Conservation (phyloP, 495 filamentous ascomycete species). For the Letharia lupina region DNA sequence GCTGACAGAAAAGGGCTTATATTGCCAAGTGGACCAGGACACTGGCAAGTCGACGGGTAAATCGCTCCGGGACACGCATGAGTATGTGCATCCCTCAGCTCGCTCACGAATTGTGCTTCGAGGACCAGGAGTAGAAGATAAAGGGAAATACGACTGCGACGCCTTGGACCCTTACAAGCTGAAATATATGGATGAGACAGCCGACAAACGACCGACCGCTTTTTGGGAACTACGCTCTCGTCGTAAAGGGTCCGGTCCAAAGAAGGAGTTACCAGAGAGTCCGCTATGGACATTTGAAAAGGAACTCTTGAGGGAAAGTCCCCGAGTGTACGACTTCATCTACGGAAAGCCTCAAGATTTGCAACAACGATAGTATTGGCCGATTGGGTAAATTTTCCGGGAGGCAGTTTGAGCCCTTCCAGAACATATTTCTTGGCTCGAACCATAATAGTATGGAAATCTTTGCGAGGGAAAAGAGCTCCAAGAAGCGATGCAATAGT, state of each 20-base stretch:
- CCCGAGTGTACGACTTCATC: constrained; percentile 20
- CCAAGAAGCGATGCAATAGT: background rate
- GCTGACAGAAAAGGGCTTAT: constrained; percentile 5
- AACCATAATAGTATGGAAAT: background rate
- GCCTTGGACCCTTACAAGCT: constrained; percentile 25
- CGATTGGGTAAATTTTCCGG: background rate
- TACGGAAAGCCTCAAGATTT: background rate
- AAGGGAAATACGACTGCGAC: constrained; percentile 22
- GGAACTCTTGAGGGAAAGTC: constrained; percentile 17
- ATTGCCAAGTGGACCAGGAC: constrained; percentile 20
- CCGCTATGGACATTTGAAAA: constrained; percentile 17
- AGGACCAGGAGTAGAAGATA: constrained; percentile 23
- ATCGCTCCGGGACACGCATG: constrained; percentile 23
- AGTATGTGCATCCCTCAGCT: constrained; percentile 25
- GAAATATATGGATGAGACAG: constrained; percentile 14
- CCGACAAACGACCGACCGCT: constrained; percentile 18
- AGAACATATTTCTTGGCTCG: background rate
- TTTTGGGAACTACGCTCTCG: constrained; percentile 23
- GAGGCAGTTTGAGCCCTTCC: background rate
- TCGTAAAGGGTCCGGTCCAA: constrained; percentile 8
- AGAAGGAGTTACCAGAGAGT: constrained; percentile 22
- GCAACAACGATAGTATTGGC: background rate
- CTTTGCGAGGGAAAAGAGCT: background rate
- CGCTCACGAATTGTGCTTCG: constrained; percentile 19
- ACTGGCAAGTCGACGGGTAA: constrained; percentile 16